phyloP scores from a whole-genome alignment of 305 asterid genomes.

The Fraxinus angustifolia region DNA sequence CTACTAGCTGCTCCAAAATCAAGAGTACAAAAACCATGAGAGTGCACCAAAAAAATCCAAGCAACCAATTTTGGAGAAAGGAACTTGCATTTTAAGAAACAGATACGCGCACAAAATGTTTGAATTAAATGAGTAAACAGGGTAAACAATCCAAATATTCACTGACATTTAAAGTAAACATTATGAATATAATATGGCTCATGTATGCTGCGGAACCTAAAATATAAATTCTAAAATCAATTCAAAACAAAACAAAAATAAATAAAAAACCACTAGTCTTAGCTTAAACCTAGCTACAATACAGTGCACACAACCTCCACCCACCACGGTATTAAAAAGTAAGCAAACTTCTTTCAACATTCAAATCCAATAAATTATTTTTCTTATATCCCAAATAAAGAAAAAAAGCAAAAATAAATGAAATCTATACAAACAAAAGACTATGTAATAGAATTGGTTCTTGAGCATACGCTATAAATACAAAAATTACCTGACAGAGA shows the following conservation, averaged over 20 bases:
- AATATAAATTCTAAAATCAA: neutral
- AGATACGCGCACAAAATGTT: neutral
- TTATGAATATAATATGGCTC: neutral
- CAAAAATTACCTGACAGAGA: neutral
- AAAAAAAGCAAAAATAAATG: neutral
- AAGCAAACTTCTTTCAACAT: neutral
- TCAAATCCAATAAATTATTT: neutral
- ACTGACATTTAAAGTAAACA: neutral
- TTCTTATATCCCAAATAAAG: neutral
- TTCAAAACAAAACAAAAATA: neutral
- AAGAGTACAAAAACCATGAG: neutral
- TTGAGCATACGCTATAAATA: neutral
- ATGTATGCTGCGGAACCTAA: neutral
- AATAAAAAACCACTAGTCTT: neutral
- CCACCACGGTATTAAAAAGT: neutral
- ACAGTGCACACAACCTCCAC: neutral
- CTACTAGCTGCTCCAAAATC: constrained; percentile 22
- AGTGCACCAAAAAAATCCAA: neutral
- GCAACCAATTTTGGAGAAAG: neutral
- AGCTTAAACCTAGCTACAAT: neutral
- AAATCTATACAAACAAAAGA: neutral
- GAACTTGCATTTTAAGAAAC: neutral
- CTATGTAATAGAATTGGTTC: neutral
- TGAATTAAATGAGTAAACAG: neutral
- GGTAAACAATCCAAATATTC: neutral